phyloP scores from a whole-genome alignment of 495 filamentous ascomycete species.

The Tuber aestivum region DNA sequence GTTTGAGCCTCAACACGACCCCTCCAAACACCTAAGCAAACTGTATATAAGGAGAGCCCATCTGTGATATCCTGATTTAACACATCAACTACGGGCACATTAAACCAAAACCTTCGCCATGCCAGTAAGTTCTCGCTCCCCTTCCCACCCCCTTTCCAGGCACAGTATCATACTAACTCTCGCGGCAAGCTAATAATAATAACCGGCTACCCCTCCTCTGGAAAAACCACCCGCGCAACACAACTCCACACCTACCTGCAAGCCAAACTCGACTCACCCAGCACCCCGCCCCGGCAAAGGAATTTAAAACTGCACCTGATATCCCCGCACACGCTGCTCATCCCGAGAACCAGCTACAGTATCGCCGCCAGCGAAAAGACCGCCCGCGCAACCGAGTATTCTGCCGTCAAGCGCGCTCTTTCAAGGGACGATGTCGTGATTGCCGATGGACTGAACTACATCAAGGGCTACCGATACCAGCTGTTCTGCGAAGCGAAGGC shows the following conservation, averaged over 20 bases:
- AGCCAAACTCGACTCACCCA: slow-evolving; percentile 49
- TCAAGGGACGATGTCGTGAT: slow-evolving; percentile 77
- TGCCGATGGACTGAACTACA: slow-evolving; percentile 73
- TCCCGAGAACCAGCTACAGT: slow-evolving; percentile 60
- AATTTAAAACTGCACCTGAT: slow-evolving; percentile 61
- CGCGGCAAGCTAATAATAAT: slow-evolving; percentile 73
- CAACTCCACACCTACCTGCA: slow-evolving; percentile 68
- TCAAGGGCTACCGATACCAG: slow-evolving; percentile 96
- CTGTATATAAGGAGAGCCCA: not conserved
- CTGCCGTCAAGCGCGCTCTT: slow-evolving; percentile 76
- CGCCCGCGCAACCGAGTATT: slow-evolving; percentile 77
- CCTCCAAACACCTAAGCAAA: not conserved
- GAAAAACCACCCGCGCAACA: slow-evolving; percentile 77
- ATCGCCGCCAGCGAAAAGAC: slow-evolving; percentile 71
- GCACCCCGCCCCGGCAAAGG: slow-evolving; percentile 50
- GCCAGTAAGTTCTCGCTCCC: slow-evolving; percentile 15
- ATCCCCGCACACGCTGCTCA: slow-evolving; percentile 59
- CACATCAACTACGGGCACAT: not conserved
- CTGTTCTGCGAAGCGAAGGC: slow-evolving; percentile 93
- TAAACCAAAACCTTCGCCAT: slow-evolving; percentile 5
- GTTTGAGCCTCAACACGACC: not conserved
- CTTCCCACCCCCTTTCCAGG: too few species aligned
- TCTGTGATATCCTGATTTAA: not conserved
- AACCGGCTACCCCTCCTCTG: slow-evolving; percentile 86
- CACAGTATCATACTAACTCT: slow-evolving; percentile 5